phyloP scores from a whole-genome alignment of 108 stramenopile species.

The Stephanodiscus minutulus region DNA sequence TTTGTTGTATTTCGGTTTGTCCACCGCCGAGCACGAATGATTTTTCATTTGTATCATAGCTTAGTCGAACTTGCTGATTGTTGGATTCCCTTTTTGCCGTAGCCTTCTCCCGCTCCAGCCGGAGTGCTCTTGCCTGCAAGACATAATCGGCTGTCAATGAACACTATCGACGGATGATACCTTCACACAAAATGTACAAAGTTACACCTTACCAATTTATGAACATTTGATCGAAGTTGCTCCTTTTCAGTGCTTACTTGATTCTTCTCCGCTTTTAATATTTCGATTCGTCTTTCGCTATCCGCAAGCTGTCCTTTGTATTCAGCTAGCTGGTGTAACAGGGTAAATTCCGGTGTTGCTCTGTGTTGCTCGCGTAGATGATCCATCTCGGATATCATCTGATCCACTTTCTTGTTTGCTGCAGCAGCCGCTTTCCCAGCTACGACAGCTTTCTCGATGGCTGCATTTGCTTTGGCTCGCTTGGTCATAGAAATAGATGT shows the following conservation, averaged over 20 bases:
- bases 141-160: background rate
- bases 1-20: constrained; percentile 40
- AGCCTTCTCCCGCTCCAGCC: constrained; percentile 32
- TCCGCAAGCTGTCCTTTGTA: constrained; percentile 51
- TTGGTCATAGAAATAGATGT: background rate
- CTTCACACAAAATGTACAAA: background rate
- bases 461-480: constrained; percentile 46
- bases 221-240: constrained; percentile 49
- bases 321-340: constrained; percentile 46
- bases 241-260: constrained; percentile 43
- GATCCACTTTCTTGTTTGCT: constrained; percentile 39
- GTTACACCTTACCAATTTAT: constrained; percentile 36
- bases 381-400: constrained; percentile 44
- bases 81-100: constrained; percentile 21
- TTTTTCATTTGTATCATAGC: constrained; percentile 37
- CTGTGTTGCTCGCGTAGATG: constrained; percentile 38
- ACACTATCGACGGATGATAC: too few species aligned
- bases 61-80: constrained; percentile 41
- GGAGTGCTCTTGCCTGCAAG: constrained; percentile 41
- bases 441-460: constrained; percentile 39
- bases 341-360: constrained; percentile 42
- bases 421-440: constrained; percentile 37
- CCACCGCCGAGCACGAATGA: constrained; percentile 36
- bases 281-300: constrained; percentile 45
- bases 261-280: constrained; percentile 36